These are phyloP conservation scores for Trichothecium roseum DNA, from an alignment of 2,329 filamentous ascomycete genomes.

Conservation along the genomic window DNA sequence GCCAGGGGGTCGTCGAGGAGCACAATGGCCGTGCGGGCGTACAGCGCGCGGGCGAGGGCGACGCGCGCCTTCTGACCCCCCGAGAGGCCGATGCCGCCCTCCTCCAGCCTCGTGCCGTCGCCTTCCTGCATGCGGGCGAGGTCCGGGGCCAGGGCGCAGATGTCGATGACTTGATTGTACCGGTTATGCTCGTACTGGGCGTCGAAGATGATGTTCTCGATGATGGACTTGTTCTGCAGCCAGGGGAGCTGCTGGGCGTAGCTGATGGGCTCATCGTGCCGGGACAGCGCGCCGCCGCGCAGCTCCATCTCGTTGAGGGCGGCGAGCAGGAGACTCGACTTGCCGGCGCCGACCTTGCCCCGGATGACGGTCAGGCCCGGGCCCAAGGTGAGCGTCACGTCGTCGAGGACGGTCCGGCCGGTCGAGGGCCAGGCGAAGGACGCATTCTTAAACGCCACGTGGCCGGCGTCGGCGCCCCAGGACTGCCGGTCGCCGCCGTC, in stretches of 20 bases:
- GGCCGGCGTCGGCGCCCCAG: constrained; percentile 18
- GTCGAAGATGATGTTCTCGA: constrained; percentile 57
- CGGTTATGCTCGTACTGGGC: constrained; percentile 39
- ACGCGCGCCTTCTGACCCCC: constrained; percentile 55
- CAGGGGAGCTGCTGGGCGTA: constrained; percentile 53
- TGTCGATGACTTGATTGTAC: constrained; percentile 50
- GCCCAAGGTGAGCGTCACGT: constrained; percentile 34
- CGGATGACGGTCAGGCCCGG: constrained; percentile 44
- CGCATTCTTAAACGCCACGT: constrained; percentile 49
- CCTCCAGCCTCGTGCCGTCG: constrained; percentile 49
- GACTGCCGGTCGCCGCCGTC: constrained; percentile 36
- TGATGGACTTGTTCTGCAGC: constrained; percentile 56
- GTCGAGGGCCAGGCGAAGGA: constrained; percentile 50
- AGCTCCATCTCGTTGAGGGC: constrained; percentile 59
- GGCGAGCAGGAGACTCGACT: constrained; percentile 49
- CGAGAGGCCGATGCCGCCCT: constrained; percentile 52
- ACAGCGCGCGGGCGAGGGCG: constrained; percentile 51
- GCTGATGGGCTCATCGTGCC: constrained; percentile 40
- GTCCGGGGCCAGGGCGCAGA: constrained; percentile 47
- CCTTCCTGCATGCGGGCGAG: constrained; percentile 44
- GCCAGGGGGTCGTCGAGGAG: constrained; percentile 55
- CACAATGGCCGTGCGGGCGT: constrained; percentile 45
- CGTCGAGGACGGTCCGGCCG: too few relatives aligned
- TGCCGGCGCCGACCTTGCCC: constrained; percentile 51
- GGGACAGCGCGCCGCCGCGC: constrained; percentile 33